A percentile compares a stretch with the other conserved stretches of the same genome.
These are phyloP conservation scores for Ambrosiella xylebori DNA, from an alignment of 2,329 filamentous ascomycete genomes.

Conservation along the genomic window DNA sequence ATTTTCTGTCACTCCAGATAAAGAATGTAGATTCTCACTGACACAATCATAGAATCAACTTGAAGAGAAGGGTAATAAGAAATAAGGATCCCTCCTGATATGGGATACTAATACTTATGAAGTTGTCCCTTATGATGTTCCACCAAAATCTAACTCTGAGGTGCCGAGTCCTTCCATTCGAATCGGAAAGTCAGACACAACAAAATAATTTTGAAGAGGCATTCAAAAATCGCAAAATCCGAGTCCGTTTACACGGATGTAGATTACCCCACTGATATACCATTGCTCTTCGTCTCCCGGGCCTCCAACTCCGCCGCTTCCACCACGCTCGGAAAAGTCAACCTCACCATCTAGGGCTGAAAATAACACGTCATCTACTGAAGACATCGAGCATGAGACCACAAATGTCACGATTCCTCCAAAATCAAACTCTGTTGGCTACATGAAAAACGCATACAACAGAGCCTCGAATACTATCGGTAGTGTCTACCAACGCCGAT, in stretches of 20 bases:
- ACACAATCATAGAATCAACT: conserved; percentile 34
- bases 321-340: conserved; percentile 22
- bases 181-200: conserved; percentile 19
- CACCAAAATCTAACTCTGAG: conserved; percentile 19
- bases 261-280: conserved; percentile 37
- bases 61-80: conserved; percentile 36
- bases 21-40: too few species aligned
- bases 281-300: conserved; percentile 32
- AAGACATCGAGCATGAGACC: not conserved
- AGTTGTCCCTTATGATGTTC: conserved; percentile 26
- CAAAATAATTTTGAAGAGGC: conserved; percentile 32
- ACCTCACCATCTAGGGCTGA: not conserved
- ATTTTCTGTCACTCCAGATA: too few species aligned
- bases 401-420: not conserved
- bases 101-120: conserved; percentile 46
- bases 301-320: conserved; percentile 18
- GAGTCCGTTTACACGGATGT: conserved; percentile 35
- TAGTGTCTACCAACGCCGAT: conserved; percentile 48
- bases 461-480: conserved; percentile 49
- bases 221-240: conserved; percentile 39
- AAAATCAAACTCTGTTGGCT: not conserved
- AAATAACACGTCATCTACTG: not conserved
- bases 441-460: conserved; percentile 42
- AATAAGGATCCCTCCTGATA: conserved; percentile 41
- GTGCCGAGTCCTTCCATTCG: conserved; percentile 14